phyloP scores from a whole-genome alignment of 768 basidiomycete genomes.

The Filobasidium wieringae region DNA sequence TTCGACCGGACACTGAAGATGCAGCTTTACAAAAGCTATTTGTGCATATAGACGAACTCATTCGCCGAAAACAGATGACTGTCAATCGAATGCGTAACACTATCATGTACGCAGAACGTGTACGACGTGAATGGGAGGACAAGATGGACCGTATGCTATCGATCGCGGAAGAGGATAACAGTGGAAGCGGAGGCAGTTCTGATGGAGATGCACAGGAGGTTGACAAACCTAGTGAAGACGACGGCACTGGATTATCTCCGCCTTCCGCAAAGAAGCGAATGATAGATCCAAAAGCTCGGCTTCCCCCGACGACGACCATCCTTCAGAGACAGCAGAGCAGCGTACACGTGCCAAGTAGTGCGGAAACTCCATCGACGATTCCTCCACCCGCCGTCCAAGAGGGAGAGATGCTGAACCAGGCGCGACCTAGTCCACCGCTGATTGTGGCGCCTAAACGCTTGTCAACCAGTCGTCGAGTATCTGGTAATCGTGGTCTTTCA shows the following conservation, averaged over 20 bases:
- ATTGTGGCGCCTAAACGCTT: constrained; percentile 17
- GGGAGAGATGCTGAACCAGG: neutral
- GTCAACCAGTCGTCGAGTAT: constrained; percentile 14
- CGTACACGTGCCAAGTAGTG: neutral
- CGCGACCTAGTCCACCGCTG: constrained; percentile 20
- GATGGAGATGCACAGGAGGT: constrained; percentile 19
- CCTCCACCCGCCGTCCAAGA: neutral
- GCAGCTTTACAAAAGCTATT: constrained; percentile 67
- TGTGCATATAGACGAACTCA: constrained; percentile 75
- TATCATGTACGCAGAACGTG: constrained; percentile 90
- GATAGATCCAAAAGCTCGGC: constrained; percentile 30
- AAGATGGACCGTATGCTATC: constrained; percentile 60
- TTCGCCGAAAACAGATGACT: constrained; percentile 86
- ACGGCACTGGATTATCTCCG: neutral
- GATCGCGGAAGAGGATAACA: constrained; percentile 48
- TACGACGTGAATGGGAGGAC: constrained; percentile 93
- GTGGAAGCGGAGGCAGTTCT: constrained; percentile 8
- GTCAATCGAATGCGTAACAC: constrained; percentile 95
- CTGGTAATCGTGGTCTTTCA: constrained; percentile 21
- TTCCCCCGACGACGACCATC: constrained; percentile 26
- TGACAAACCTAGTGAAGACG: neutral
- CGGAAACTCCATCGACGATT: neutral
- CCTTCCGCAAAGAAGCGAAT: constrained; percentile 10
- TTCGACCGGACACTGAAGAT: constrained; percentile 73
- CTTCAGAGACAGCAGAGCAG: constrained; percentile 1